Percentiles rank a stretch among this genome's conserved stretches.
These are phyloP conservation scores for Gynandropsis gynandra DNA, from an alignment of 345 rosid species.

Conservation along the genomic window DNA sequence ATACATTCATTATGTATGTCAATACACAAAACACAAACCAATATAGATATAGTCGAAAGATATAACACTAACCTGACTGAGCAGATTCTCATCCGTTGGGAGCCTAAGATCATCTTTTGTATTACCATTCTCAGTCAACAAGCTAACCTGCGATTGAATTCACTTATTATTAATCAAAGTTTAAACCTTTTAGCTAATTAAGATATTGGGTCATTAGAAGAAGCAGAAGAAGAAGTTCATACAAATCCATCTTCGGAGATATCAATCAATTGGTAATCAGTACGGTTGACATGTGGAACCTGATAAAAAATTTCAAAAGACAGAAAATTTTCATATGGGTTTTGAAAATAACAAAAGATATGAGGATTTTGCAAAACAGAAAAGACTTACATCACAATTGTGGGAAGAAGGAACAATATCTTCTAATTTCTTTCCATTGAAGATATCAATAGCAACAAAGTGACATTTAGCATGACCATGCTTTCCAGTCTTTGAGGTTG, in stretches of 20 bases:
- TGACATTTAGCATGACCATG: slow-evolving; percentile 81
- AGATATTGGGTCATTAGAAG: neutral
- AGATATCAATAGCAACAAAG: slow-evolving; percentile 67
- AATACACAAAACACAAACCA: too few relatives aligned
- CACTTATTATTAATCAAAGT: neutral
- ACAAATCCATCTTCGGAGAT: slow-evolving; percentile 83
- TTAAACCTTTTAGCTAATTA: neutral
- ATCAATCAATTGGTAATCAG: slow-evolving; percentile 68
- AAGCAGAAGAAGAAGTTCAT: slow-evolving; percentile 17
- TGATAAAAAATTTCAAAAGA: slow-evolving; percentile 20
- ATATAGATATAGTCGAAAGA: too few relatives aligned
- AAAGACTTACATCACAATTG: slow-evolving; percentile 52
- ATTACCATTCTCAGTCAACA: slow-evolving; percentile 54
- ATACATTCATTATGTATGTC: too few relatives aligned
- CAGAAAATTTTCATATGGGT: neutral
- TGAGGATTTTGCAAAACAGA: too few relatives aligned
- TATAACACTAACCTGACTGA: slow-evolving; percentile 39
- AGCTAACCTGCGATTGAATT: slow-evolving; percentile 43
- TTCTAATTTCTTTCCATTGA: slow-evolving; percentile 66
- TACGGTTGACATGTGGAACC: slow-evolving; percentile 69
- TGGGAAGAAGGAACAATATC: slow-evolving; percentile 75
- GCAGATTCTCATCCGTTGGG: slow-evolving; percentile 63
- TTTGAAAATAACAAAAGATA: neutral
- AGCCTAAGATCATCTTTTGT: slow-evolving; percentile 77
- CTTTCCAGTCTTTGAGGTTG: slow-evolving; percentile 73